Percentiles rank a stretch among this genome's conserved stretches.
Evolutionary conservation across 179 eudicot genomes (phyloP).

Genomic region (Sideroxylon spinosum): DNA sequence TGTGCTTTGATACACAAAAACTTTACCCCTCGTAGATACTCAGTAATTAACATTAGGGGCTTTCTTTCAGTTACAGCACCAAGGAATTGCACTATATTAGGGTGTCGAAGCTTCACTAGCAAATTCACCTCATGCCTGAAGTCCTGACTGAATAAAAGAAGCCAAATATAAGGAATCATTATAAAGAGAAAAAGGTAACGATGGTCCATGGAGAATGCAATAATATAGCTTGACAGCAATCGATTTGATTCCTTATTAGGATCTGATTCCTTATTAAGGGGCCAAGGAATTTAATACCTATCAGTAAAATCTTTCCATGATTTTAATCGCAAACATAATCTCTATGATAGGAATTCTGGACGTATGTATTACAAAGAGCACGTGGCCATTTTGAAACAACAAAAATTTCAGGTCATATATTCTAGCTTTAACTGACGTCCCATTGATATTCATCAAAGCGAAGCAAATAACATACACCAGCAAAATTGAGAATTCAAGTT

Average conservation of each 20-base stretch:
- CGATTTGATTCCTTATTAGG: not conserved
- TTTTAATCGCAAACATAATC: not conserved
- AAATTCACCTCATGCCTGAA: constrained; percentile 96
- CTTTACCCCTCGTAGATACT: constrained; percentile 87
- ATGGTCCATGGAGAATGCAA: not conserved
- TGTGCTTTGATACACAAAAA: not conserved
- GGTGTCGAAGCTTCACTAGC: constrained; percentile 98
- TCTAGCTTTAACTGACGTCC: not conserved
- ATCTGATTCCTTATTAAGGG: not conserved
- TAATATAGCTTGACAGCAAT: not conserved
- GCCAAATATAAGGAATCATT: constrained; percentile 10
- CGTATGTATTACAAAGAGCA: not conserved
- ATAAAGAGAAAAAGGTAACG: not conserved
- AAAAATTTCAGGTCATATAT: not conserved
- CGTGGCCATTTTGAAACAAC: not conserved
- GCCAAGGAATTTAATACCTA: not conserved
- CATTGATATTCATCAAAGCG: not conserved
- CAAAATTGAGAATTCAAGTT: not conserved
- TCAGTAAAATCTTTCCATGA: not conserved
- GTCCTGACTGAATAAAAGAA: constrained; percentile 66
- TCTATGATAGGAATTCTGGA: not conserved
- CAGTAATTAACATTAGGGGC: constrained; percentile 94
- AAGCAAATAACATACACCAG: not conserved
- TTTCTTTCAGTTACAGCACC: constrained; percentile 97
- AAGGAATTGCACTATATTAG: constrained; percentile 94